These are phyloP conservation scores for Didymella segeticola DNA, from an alignment of 2,329 filamentous ascomycete genomes.

Conservation along the genomic window DNA sequence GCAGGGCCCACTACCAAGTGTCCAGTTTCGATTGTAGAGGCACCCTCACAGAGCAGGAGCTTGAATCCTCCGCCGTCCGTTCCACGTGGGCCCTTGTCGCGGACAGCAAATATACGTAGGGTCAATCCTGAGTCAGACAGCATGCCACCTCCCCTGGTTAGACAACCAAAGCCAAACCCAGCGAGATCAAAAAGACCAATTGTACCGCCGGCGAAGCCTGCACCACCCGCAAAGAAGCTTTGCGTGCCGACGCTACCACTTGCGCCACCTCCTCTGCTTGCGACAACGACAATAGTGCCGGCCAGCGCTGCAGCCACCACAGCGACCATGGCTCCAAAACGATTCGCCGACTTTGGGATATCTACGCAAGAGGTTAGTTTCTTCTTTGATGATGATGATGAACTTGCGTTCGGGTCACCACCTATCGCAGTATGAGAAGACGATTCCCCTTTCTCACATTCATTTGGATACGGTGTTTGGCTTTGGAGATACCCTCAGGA, in stretches of 20 bases:
- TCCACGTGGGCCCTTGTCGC: constrained; percentile 5
- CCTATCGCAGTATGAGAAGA: constrained; percentile 23
- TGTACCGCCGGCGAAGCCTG: constrained; percentile 7
- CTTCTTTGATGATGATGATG: constrained; percentile 40
- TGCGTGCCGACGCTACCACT: neutral
- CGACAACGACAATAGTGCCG: neutral
- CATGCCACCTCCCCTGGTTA: neutral
- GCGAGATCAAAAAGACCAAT: constrained; percentile 4
- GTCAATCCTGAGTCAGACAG: neutral
- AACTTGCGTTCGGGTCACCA: constrained; percentile 28
- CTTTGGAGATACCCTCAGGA: constrained; percentile 18
- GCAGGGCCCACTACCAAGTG: neutral
- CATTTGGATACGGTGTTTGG: neutral
- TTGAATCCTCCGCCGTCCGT: constrained; percentile 1
- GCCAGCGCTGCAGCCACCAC: neutral
- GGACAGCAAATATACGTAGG: constrained; percentile 12
- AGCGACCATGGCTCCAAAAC: neutral
- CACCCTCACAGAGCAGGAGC: neutral
- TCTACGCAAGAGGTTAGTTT: constrained; percentile 37
- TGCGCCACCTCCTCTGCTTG: neutral
- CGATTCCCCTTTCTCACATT: neutral
- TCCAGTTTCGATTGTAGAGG: neutral
- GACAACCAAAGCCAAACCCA: neutral
- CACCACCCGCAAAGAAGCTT: constrained; percentile 1
- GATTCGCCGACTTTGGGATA: constrained; percentile 28